Conservation (phyloP, 139 green algal genomes). For the Closterium sp. region DNA sequence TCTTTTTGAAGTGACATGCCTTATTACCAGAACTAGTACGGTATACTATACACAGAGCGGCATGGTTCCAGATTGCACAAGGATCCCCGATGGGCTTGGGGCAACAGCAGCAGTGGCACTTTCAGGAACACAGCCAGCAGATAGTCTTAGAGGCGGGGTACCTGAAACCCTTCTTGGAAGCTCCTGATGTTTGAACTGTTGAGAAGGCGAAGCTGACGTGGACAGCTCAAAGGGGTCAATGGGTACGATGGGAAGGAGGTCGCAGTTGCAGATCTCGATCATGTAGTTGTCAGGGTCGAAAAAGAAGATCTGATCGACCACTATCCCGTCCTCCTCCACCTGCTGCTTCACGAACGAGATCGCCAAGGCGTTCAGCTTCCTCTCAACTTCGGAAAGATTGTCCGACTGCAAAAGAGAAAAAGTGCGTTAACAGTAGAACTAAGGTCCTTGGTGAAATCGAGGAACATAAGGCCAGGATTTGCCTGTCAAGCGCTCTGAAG, state of each 20-base stretch:
- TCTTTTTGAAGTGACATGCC: not conserved
- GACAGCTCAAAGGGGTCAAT: not conserved
- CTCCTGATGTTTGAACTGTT: not conserved
- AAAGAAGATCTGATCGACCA: conserved; percentile 52
- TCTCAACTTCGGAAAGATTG: conserved; percentile 54
- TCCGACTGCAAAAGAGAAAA: conserved; percentile 30
- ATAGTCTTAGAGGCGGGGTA: not conserved
- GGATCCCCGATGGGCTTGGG: not conserved
- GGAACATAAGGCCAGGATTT: too few relatives aligned
- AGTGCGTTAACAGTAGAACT: too few relatives aligned
- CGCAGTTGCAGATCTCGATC: conserved; percentile 54
- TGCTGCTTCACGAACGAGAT: conserved; percentile 44
- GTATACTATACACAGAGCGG: not conserved
- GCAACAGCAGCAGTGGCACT: not conserved
- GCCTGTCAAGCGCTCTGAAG: too few relatives aligned
- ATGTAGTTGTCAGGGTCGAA: conserved; percentile 55
- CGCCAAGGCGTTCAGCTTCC: not conserved
- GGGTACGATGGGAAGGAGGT: conserved; percentile 29
- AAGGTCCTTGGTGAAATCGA: too few relatives aligned
- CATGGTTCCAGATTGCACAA: not conserved
- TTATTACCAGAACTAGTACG: not conserved
- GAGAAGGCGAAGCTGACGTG: not conserved
- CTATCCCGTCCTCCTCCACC: conserved; percentile 32
- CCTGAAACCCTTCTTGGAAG: not conserved
- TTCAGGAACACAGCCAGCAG: not conserved